phyloP scores from a whole-genome alignment of 2,329 filamentous ascomycete genomes.

The Fusarium subglutinans region DNA sequence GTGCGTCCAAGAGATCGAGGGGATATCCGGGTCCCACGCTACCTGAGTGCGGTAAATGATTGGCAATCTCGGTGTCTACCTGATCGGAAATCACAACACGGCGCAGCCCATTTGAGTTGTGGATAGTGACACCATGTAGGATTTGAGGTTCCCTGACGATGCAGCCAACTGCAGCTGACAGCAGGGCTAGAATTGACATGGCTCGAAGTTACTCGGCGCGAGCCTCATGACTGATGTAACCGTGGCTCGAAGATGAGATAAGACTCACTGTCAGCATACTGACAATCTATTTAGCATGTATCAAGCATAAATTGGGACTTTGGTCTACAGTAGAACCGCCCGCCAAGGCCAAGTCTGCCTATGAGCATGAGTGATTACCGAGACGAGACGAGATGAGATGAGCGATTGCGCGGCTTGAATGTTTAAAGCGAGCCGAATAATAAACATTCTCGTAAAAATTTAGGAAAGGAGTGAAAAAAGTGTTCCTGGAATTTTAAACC shows the following conservation, averaged over 20 bases:
- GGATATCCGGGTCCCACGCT: constrained; percentile 7
- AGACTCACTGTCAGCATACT: background rate
- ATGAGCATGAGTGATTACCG: constrained; percentile 11
- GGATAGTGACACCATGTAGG: constrained; percentile 28
- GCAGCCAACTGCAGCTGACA: background rate
- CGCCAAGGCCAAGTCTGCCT: constrained; percentile 18
- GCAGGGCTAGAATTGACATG: background rate
- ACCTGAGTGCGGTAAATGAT: constrained; percentile 31
- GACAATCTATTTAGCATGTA: background rate
- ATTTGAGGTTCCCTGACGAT: constrained; percentile 4
- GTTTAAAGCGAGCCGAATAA: background rate
- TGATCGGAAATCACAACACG: constrained; percentile 33
- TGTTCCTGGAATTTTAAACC: constrained; percentile 1
- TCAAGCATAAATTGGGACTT: background rate
- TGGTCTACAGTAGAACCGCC: constrained; percentile 12
- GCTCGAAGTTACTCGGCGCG: background rate
- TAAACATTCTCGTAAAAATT: background rate
- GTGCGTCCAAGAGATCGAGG: constrained; percentile 2
- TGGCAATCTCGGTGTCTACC: constrained; percentile 39
- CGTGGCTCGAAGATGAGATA: constrained; percentile 4
- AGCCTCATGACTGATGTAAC: constrained; percentile 7
- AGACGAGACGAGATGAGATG: constrained; percentile 15
- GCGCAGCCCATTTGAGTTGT: constrained; percentile 13
- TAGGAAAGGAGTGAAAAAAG: background rate
- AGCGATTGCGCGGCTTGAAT: constrained; percentile 17